phyloP scores from a whole-genome alignment of 192 early-diverging fungal species.

The Coemansia asiatica region DNA sequence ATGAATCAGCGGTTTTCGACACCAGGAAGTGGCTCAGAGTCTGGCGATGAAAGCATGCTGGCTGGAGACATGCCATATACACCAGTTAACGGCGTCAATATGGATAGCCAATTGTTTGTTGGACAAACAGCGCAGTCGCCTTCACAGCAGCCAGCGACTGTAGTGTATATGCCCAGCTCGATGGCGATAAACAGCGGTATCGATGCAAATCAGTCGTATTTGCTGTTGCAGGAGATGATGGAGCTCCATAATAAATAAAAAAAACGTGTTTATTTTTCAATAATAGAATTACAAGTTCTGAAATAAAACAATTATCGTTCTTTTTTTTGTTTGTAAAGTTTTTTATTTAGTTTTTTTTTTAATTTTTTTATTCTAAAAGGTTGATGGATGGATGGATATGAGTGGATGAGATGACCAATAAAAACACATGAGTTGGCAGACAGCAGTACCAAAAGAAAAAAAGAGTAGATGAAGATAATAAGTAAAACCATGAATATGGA shows the following conservation, averaged over 20 bases:
- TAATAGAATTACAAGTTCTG: too few relatives aligned
- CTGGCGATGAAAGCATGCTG: neutral
- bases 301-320: too few relatives aligned
- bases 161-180: neutral
- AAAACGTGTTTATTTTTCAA: neutral
- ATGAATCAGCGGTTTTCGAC: neutral
- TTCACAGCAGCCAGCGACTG: neutral
- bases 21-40: neutral
- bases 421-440: neutral
- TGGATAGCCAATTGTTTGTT: too few relatives aligned
- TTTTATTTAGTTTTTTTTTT: too few relatives aligned
- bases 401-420: too few relatives aligned
- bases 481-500: neutral
- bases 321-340: too few relatives aligned
- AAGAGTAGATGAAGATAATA: neutral
- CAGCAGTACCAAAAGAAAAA: constrained; percentile 11
- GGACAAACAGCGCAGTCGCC: too few relatives aligned
- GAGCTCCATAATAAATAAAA: neutral
- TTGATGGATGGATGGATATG: too few relatives aligned
- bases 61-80: too few relatives aligned
- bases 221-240: neutral
- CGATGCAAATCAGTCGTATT: neutral
- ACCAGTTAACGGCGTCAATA: too few relatives aligned
- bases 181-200: neutral
- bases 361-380: neutral